phyloP scores from a whole-genome alignment of 1,139 yeast genomes.

The Geotrichum fermentans region DNA sequence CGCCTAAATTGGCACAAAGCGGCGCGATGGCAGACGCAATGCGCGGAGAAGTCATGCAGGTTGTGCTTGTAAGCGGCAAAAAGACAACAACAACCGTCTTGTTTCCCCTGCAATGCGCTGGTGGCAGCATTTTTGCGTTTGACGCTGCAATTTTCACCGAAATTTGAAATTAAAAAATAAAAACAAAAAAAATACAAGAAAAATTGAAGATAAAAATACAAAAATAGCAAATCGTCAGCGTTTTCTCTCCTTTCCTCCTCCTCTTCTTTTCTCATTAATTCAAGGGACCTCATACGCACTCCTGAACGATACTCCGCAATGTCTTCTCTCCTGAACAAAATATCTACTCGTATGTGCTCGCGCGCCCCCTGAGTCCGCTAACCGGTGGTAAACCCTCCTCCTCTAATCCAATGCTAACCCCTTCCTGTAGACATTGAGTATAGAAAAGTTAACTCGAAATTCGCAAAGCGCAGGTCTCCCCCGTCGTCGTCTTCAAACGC shows the following conservation, averaged over 20 bases:
- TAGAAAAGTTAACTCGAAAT: slow-evolving; percentile 27
- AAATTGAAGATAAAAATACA: background rate
- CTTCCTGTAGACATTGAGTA: slow-evolving; percentile 24
- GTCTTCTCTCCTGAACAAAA: background rate
- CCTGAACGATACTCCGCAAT: background rate
- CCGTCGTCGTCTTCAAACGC: background rate
- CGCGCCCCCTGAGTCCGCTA: background rate
- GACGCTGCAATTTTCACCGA: too few species aligned
- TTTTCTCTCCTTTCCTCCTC: background rate
- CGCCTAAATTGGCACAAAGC: too few species aligned
- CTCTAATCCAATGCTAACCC: background rate
- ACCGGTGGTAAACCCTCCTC: background rate
- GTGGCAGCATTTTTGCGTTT: too few species aligned
- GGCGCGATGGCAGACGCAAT: too few species aligned
- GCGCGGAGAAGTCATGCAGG: too few species aligned
- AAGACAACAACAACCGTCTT: too few species aligned
- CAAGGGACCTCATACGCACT: background rate
- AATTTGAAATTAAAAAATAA: too few species aligned
- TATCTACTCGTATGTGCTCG: background rate
- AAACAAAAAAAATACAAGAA: too few species aligned
- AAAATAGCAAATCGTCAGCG: background rate
- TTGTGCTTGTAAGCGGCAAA: too few species aligned
- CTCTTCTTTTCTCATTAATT: slow-evolving; percentile 10
- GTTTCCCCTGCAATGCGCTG: too few species aligned
- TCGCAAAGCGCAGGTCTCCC: slow-evolving; percentile 24